Percentiles rank a stretch among this genome's conserved stretches.
Evolutionary conservation across 768 basidiomycete species (phyloP).

Genomic region (Russula dissimulans): DNA sequence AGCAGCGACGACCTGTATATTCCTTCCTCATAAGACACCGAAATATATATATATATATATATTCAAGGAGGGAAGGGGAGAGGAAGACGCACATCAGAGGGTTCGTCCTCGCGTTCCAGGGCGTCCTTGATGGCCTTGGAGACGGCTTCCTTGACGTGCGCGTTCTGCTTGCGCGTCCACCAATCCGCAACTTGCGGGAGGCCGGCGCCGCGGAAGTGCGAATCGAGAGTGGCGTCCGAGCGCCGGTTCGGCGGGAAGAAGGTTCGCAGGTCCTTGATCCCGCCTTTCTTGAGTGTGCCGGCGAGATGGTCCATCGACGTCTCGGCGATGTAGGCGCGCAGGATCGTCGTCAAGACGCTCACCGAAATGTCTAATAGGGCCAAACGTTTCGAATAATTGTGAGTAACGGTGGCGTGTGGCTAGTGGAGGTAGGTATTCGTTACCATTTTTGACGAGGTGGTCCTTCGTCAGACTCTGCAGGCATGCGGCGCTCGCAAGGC

Average conservation of each 20-base stretch:
- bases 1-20: constrained; percentile 59
- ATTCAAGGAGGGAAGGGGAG: too few species aligned
- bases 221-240: constrained; percentile 63
- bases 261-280: constrained; percentile 72
- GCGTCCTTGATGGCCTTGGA: constrained; percentile 59
- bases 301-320: constrained; percentile 89
- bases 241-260: constrained; percentile 88
- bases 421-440: constrained; percentile 7
- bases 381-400: neutral
- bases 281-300: constrained; percentile 69
- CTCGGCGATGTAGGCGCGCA: constrained; percentile 71
- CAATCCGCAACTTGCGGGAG: constrained; percentile 81
- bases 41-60: too few species aligned
- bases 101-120: constrained; percentile 57
- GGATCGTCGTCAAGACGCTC: constrained; percentile 64
- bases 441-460: constrained; percentile 92
- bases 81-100: constrained; percentile 48
- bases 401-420: neutral
- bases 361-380: constrained; percentile 57
- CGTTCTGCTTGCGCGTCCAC: constrained; percentile 87
- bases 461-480: constrained; percentile 83
- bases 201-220: constrained; percentile 76
- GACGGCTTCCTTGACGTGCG: constrained; percentile 71
- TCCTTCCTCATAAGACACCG: neutral
- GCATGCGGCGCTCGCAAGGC: constrained; percentile 68